Conservation (phyloP, 2,329 filamentous ascomycete genomes). For the Ophiostoma sp. region DNA sequence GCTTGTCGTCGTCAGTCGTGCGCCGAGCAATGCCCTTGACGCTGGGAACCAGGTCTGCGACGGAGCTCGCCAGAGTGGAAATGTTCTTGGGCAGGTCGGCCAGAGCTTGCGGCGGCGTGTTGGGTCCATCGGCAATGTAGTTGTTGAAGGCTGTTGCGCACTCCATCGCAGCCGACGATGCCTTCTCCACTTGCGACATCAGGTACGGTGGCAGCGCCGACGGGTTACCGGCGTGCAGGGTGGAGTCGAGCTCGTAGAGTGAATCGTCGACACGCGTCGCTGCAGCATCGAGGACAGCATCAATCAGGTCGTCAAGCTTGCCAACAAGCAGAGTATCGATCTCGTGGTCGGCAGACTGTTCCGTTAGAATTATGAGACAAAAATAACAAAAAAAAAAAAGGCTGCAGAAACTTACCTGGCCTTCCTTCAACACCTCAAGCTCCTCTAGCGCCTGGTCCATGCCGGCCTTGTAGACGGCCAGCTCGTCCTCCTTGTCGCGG, state of each 20-base stretch:
- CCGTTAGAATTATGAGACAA: too few species aligned
- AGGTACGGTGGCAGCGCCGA: conserved; percentile 94
- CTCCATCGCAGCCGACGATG: conserved; percentile 87
- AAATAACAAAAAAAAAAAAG: too few species aligned
- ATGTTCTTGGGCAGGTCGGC: conserved; percentile 84
- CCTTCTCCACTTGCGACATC: conserved; percentile 94
- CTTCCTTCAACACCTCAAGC: conserved; percentile 78
- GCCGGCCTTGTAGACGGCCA: conserved; percentile 95
- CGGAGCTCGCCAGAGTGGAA: conserved; percentile 80
- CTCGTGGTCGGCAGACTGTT: conserved; percentile 72
- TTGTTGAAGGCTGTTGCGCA: conserved; percentile 98
- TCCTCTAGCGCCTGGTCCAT: conserved; percentile 96
- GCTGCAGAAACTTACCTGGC: conserved; percentile 27
- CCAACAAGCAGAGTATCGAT: conserved; percentile 83
- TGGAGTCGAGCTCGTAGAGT: conserved; percentile 92
- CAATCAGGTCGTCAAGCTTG: conserved; percentile 96
- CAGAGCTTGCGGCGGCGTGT: conserved; percentile 53
- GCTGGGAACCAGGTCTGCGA: conserved; percentile 91
- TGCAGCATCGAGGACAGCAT: conserved; percentile 89
- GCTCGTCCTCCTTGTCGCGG: conserved; percentile 92
- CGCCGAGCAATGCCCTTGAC: conserved; percentile 92
- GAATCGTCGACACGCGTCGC: conserved; percentile 94
- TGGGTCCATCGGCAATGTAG: conserved; percentile 93
- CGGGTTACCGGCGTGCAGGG: conserved; percentile 98
- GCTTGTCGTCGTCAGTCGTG: conserved; percentile 91